These are phyloP conservation scores for Corynascus novoguineensis DNA, from an alignment of 495 filamentous ascomycete species.

Conservation along the genomic window DNA sequence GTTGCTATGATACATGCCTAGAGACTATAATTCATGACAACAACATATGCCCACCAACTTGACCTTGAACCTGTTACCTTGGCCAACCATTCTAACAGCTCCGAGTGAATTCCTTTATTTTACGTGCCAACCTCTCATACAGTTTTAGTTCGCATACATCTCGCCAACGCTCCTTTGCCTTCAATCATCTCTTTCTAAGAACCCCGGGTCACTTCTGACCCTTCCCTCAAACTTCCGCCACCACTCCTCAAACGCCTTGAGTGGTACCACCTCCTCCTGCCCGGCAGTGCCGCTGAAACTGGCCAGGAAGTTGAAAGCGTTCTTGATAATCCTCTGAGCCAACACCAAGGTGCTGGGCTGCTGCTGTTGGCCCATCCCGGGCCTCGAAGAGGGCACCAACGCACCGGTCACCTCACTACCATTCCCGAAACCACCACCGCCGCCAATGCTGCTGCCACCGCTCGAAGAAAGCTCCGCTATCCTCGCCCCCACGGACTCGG, in stretches of 20 bases:
- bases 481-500: slow-evolving; percentile 60
- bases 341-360: slow-evolving; percentile 62
- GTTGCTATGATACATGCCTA: slow-evolving; percentile 8
- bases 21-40: slow-evolving; percentile 7
- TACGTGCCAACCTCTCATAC: neutral
- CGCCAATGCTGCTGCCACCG: slow-evolving; percentile 14
- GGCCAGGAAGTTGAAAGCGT: slow-evolving; percentile 95
- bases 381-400: slow-evolving; percentile 7
- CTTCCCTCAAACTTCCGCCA: slow-evolving; percentile 94
- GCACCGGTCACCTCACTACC: slow-evolving; percentile 19
- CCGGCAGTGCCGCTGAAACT: slow-evolving; percentile 63
- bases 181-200: slow-evolving; percentile 73
- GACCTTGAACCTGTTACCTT: neutral
- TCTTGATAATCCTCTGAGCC: slow-evolving; percentile 88
- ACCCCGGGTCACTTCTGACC: slow-evolving; percentile 78
- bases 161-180: neutral
- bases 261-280: slow-evolving; percentile 73
- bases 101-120: neutral
- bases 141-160: neutral
- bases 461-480: slow-evolving; percentile 52
- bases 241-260: slow-evolving; percentile 93
- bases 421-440: slow-evolving; percentile 14
- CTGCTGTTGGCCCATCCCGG: neutral
- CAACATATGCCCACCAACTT: neutral
- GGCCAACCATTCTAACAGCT: neutral